phyloP scores from a whole-genome alignment of 2,329 filamentous ascomycete genomes.

The Aureobasidium sp. region DNA sequence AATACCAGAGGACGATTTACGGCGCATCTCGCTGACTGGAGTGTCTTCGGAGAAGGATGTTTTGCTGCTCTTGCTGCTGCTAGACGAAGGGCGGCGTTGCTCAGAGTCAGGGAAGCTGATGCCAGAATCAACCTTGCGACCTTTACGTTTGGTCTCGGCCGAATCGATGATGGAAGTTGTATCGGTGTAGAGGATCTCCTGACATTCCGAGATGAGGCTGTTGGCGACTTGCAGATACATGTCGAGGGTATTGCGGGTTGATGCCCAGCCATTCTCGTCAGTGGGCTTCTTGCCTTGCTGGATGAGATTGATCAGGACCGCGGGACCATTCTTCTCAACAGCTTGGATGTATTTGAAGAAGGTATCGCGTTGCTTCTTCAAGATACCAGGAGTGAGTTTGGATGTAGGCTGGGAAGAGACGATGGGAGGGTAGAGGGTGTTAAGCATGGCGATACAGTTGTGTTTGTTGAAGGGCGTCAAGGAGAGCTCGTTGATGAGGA shows the following conservation, averaged over 20 bases:
- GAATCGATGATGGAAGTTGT: slow-evolving; percentile 30
- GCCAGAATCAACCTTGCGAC: slow-evolving; percentile 56
- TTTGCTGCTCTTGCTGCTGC: slow-evolving; percentile 20
- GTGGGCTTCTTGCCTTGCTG: slow-evolving; percentile 44
- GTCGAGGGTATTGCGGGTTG: slow-evolving; percentile 42
- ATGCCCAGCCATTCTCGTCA: slow-evolving; percentile 51
- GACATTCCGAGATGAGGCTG: slow-evolving; percentile 55
- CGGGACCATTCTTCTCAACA: slow-evolving; percentile 50
- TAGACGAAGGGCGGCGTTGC: slow-evolving; percentile 31
- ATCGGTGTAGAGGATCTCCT: slow-evolving; percentile 40
- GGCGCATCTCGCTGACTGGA: slow-evolving; percentile 19
- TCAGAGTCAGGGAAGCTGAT: slow-evolving; percentile 47
- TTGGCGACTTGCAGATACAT: slow-evolving; percentile 54
- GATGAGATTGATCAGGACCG: slow-evolving; percentile 47
- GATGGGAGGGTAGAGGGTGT: slow-evolving; percentile 57
- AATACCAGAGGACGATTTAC: slow-evolving; percentile 18
- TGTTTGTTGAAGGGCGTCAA: slow-evolving; percentile 56
- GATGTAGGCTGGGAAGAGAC: slow-evolving; percentile 43
- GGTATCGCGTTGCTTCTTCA: slow-evolving; percentile 51
- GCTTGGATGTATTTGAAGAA: slow-evolving; percentile 57
- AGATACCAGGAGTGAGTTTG: slow-evolving; percentile 44
- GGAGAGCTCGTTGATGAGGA: slow-evolving; percentile 58
- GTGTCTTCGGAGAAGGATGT: slow-evolving; percentile 20
- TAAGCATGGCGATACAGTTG: slow-evolving; percentile 61
- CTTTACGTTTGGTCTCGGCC: slow-evolving; percentile 31